Conservation (phyloP, 306 rosid species). For the Cicer judaicum region DNA sequence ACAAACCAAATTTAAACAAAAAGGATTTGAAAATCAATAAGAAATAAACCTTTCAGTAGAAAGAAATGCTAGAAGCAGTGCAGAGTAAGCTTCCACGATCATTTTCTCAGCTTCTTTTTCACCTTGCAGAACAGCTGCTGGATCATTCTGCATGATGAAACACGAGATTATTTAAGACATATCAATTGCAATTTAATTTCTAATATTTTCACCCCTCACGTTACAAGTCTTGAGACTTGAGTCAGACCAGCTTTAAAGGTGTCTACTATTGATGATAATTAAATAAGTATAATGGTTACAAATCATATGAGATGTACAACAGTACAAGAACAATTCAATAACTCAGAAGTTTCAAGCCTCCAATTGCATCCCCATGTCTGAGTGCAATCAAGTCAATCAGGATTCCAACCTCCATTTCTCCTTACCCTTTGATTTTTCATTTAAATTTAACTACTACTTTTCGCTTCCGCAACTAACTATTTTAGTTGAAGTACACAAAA, state of each 20-base stretch:
- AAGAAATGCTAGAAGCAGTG: slow-evolving; percentile 63
- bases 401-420: slow-evolving; percentile 5
- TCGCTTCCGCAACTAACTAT: slow-evolving; percentile 2
- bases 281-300: slow-evolving; percentile 13
- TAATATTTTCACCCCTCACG: background rate
- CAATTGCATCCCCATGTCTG: slow-evolving; percentile 19
- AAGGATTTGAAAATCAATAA: slow-evolving; percentile 4
- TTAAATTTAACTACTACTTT: slow-evolving; percentile 15
- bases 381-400: slow-evolving; percentile 23
- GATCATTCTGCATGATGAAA: slow-evolving; percentile 70
- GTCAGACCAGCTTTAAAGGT: slow-evolving; percentile 10
- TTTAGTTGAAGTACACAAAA: slow-evolving; percentile 8
- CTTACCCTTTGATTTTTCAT: slow-evolving; percentile 3
- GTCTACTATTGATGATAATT: slow-evolving; percentile 20
- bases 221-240: background rate
- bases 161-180: slow-evolving; percentile 39
- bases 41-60: slow-evolving; percentile 57
- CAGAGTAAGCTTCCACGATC: slow-evolving; percentile 63
- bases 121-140: slow-evolving; percentile 81
- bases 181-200: slow-evolving; percentile 1
- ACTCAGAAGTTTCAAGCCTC: slow-evolving; percentile 12
- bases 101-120: slow-evolving; percentile 91
- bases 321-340: background rate
- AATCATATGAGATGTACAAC: slow-evolving; percentile 28
- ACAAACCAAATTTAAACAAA: background rate